phyloP scores from a whole-genome alignment of 208 protist species.

The Leishmania lainsoni region DNA sequence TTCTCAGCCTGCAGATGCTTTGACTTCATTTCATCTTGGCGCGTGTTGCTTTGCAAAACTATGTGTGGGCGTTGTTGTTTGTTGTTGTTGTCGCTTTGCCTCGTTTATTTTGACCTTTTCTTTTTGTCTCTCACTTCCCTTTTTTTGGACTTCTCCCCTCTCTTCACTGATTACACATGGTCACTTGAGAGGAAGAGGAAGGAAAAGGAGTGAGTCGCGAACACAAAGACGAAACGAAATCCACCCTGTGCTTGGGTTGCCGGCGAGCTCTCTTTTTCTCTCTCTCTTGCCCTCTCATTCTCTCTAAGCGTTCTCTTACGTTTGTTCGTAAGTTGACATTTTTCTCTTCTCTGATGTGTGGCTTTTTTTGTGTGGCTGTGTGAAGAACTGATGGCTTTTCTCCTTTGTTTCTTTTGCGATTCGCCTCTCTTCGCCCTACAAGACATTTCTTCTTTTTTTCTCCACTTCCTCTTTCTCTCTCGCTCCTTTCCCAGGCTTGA shows the following conservation, averaged over 20 bases:
- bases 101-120: too few species aligned
- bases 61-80: too few species aligned
- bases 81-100: too few species aligned
- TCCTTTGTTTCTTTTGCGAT: constrained; percentile 13
- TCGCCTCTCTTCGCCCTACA: not conserved
- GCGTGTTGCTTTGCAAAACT: too few species aligned
- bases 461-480: not conserved
- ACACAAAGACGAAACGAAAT: too few species aligned
- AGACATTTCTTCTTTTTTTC: not conserved
- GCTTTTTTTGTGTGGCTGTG: not conserved
- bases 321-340: not conserved
- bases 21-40: too few species aligned
- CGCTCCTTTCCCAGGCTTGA: not conserved
- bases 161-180: too few species aligned
- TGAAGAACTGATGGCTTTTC: not conserved
- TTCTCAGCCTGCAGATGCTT: too few species aligned
- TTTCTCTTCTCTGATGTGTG: not conserved
- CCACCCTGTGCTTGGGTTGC: not conserved
- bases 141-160: too few species aligned
- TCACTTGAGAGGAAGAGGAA: too few species aligned
- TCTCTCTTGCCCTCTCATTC: constrained; percentile 3
- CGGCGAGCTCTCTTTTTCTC: not conserved
- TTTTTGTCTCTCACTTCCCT: too few species aligned
- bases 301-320: constrained; percentile 10
- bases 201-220: too few species aligned